phyloP scores from a whole-genome alignment of 371 early-diverging fungal species.

The Mucor mucedo region DNA sequence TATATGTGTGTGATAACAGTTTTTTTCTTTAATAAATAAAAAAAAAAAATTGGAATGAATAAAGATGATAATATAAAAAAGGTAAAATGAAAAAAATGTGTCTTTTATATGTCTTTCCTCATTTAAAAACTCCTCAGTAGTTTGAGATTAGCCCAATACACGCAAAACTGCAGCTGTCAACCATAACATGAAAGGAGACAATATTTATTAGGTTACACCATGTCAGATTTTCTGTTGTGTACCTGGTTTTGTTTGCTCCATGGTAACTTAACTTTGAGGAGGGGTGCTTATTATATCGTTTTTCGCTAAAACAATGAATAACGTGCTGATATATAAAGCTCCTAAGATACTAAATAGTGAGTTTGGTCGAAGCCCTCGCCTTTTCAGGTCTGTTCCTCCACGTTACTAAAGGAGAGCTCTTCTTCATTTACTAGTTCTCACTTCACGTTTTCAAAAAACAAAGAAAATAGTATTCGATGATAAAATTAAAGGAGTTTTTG shows the following conservation, averaged over 20 bases:
- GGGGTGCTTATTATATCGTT: not conserved
- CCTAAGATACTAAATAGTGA: not conserved
- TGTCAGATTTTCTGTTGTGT: conserved; percentile 4
- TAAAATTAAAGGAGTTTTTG: too few species aligned
- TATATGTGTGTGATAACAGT: not conserved
- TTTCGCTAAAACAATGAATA: not conserved
- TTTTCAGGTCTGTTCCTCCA: conserved; percentile 12
- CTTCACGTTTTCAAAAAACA: conserved; percentile 11
- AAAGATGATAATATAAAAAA: conserved; percentile 6
- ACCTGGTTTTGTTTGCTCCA: not conserved
- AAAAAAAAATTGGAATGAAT: not conserved
- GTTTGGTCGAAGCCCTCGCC: not conserved
- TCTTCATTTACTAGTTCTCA: not conserved
- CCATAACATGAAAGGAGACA: conserved; percentile 3
- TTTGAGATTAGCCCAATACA: conserved; percentile 19
- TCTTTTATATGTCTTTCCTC: conserved; percentile 5
- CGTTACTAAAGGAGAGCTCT: not conserved
- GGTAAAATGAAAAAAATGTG: not conserved
- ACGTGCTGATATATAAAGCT: not conserved
- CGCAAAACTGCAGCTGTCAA: conserved; percentile 16
- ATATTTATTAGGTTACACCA: conserved; percentile 2
- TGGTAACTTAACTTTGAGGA: conserved; percentile 1
- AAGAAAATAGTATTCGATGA: not conserved
- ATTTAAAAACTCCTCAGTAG: conserved; percentile 8
- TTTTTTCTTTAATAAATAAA: not conserved